phyloP scores from a whole-genome alignment of 2,329 filamentous ascomycete genomes.

The Amesomyces nigricolor region DNA sequence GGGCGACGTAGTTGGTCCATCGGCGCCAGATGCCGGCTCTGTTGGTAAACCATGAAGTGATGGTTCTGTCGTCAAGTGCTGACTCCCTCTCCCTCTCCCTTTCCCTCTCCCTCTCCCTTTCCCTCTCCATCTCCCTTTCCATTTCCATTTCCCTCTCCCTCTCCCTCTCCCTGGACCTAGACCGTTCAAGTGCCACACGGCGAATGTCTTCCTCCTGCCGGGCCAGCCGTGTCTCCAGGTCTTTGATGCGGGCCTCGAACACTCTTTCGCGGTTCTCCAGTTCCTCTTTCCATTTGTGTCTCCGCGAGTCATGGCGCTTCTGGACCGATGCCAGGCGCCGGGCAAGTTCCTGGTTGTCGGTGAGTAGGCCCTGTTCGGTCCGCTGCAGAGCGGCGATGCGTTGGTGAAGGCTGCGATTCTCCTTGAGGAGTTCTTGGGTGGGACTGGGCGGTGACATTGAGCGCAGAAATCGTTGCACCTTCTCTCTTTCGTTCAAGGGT shows the following conservation, averaged over 20 bases:
- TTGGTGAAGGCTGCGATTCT: conserved; percentile 21
- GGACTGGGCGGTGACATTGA: neutral
- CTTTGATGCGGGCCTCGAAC: conserved; percentile 13
- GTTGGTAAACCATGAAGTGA: conserved; percentile 3
- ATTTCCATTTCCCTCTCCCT: too few relatives aligned
- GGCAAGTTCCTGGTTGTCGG: conserved; percentile 17
- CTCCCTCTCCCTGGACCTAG: neutral
- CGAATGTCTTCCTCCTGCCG: conserved; percentile 6
- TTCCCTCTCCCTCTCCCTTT: too few relatives aligned
- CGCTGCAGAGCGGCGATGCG: conserved; percentile 20
- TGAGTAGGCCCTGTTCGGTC: conserved; percentile 16
- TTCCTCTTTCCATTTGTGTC: conserved; percentile 15
- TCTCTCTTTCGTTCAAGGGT: conserved; percentile 5
- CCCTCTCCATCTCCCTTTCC: too few relatives aligned
- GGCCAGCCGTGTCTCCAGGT: conserved; percentile 4
- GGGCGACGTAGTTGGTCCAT: conserved; percentile 15
- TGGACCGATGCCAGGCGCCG: conserved; percentile 4
- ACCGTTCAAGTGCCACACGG: neutral
- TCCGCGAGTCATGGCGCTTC: conserved; percentile 9
- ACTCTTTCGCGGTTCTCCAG: conserved; percentile 4
- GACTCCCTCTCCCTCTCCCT: neutral
- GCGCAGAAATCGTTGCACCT: conserved; percentile 11
- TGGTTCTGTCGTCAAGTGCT: neutral
- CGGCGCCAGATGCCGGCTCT: conserved; percentile 8
- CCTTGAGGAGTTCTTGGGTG: conserved; percentile 5